Percentiles rank a stretch among this genome's conserved stretches.
These are phyloP conservation scores for Phytophthora colocasiae DNA, from an alignment of 352 stramenopile species.

Conservation along the genomic window DNA sequence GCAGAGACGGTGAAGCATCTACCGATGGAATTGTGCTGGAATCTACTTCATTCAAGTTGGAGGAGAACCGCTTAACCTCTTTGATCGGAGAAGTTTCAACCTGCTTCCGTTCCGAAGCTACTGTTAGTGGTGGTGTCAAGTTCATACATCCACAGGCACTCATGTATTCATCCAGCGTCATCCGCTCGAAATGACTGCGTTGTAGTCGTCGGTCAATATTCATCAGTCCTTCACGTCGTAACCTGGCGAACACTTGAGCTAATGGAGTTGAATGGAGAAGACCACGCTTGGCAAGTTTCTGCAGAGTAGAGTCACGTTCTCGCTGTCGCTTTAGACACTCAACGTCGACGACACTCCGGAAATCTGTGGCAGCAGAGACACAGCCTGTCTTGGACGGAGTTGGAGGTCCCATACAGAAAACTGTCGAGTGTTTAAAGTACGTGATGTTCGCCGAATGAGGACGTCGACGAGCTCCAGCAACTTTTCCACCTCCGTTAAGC, in stretches of 20 bases:
- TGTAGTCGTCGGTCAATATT: constrained; percentile 54
- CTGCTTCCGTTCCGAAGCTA: constrained; percentile 2
- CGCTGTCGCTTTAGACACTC: constrained; percentile 48
- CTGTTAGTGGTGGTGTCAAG: neutral
- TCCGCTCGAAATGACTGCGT: constrained; percentile 52
- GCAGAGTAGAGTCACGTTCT: constrained; percentile 34
- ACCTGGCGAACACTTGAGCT: constrained; percentile 61
- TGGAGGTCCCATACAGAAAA: constrained; percentile 52
- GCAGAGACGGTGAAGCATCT: constrained; percentile 28
- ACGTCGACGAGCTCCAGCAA: constrained; percentile 57
- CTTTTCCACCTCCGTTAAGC: constrained; percentile 29
- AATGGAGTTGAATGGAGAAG: constrained; percentile 44
- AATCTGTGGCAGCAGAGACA: constrained; percentile 32
- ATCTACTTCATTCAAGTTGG: constrained; percentile 9
- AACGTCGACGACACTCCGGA: constrained; percentile 43
- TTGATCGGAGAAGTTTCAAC: constrained; percentile 15
- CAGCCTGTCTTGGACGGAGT: constrained; percentile 9
- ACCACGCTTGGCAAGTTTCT: constrained; percentile 35
- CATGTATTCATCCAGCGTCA: constrained; percentile 70
- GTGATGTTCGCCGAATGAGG: constrained; percentile 63
- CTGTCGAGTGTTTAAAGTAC: constrained; percentile 59
- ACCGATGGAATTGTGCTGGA: constrained; percentile 7
- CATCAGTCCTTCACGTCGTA: constrained; percentile 59
- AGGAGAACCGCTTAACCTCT: constrained; percentile 27
- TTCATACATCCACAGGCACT: constrained; percentile 52